Conservation (phyloP, 306 rosid genomes). For the Pachyrhizus erosus region DNA sequence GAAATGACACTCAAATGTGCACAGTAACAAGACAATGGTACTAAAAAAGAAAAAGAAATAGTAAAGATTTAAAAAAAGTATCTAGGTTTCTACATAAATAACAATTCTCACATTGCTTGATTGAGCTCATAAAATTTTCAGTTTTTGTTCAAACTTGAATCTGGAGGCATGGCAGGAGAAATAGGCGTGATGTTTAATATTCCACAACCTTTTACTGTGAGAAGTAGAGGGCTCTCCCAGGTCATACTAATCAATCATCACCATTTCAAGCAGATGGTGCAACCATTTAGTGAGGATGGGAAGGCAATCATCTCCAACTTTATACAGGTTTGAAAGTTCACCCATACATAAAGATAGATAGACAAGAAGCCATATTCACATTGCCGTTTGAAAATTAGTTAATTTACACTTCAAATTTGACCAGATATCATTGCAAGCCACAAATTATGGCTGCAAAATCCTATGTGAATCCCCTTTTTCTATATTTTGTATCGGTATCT, state of each 20-base stretch:
- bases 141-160: conserved; percentile 66
- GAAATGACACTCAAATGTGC: not conserved
- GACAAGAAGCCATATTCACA: not conserved
- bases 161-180: conserved; percentile 82
- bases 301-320: conserved; percentile 70
- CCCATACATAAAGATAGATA: conserved; percentile 20
- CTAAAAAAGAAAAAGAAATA: conserved; percentile 21
- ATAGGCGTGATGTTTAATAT: conserved; percentile 75
- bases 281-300: conserved; percentile 67
- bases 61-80: conserved; percentile 7
- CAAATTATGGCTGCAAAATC: conserved; percentile 10
- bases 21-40: conserved; percentile 6
- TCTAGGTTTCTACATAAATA: conserved; percentile 20
- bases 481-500: conserved; percentile 23
- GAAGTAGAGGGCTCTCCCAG: conserved; percentile 80
- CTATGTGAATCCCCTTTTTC: conserved; percentile 18
- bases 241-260: conserved; percentile 73
- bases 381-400: conserved; percentile 15
- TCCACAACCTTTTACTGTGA: conserved; percentile 88
- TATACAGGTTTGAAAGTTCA: conserved; percentile 60
- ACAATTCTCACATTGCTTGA: conserved; percentile 29
- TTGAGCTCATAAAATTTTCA: conserved; percentile 48
- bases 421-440: conserved; percentile 25
- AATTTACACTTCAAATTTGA: conserved; percentile 16
- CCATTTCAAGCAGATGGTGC: conserved; percentile 81